phyloP scores from a whole-genome alignment of 306 rosid species.

The Sesbania bispinosa region DNA sequence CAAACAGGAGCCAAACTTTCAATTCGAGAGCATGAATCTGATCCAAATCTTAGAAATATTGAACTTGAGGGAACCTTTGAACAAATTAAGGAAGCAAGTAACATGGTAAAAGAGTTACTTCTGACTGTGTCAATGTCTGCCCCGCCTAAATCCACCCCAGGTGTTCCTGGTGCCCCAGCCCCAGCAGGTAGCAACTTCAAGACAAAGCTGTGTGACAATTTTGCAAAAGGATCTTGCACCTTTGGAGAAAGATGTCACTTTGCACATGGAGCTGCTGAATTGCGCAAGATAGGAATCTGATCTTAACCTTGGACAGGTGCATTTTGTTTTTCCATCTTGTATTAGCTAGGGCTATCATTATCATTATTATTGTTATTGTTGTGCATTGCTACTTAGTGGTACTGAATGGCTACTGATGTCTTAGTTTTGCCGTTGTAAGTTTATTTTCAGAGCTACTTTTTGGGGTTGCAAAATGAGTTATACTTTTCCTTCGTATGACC shows the following conservation, averaged over 20 bases:
- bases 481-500: background rate
- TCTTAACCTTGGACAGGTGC: background rate
- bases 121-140: constrained; percentile 48
- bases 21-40: constrained; percentile 82
- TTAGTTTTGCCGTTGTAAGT: constrained; percentile 24
- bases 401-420: constrained; percentile 31
- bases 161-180: constrained; percentile 45
- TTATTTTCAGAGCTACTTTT: constrained; percentile 11
- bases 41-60: constrained; percentile 77
- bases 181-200: constrained; percentile 62
- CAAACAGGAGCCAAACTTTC: constrained; percentile 96
- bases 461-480: background rate
- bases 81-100: constrained; percentile 81
- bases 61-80: constrained; percentile 93
- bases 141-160: constrained; percentile 45
- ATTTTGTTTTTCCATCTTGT: constrained; percentile 13
- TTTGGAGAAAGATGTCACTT: constrained; percentile 97
- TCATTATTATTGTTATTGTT: constrained; percentile 13
- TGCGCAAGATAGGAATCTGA: constrained; percentile 69
- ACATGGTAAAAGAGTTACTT: constrained; percentile 78
- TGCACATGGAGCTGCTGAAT: constrained; percentile 84
- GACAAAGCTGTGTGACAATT: constrained; percentile 94
- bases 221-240: constrained; percentile 85
- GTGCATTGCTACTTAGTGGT: constrained; percentile 40
- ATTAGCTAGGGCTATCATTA: constrained; percentile 32